Conservation (phyloP, 192 early-diverging fungal genomes). For the Podila clonocystis region DNA sequence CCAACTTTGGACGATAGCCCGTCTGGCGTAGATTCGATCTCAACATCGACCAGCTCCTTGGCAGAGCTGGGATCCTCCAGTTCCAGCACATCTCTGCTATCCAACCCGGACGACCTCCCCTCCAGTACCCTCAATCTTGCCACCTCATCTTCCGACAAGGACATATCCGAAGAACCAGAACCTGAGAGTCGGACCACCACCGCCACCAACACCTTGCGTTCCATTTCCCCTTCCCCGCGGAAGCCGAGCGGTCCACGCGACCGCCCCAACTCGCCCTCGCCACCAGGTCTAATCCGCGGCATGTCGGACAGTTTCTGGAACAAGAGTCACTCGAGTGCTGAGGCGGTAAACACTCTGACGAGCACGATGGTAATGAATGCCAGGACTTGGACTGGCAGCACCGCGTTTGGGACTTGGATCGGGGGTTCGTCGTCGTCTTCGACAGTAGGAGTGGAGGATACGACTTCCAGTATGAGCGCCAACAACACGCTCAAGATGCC, state of each 20-base stretch:
- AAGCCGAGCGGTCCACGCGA: too few species aligned
- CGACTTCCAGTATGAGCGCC: too few species aligned
- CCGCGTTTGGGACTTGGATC: constrained; percentile 38
- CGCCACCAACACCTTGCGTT: too few species aligned
- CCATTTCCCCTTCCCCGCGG: too few species aligned
- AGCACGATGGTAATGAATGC: constrained; percentile 20
- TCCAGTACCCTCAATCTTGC: background rate
- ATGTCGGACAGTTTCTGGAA: constrained; percentile 44
- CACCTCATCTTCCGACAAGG: too few species aligned
- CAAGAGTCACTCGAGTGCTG: constrained; percentile 1
- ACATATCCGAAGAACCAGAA: too few species aligned
- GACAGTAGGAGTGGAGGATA: too few species aligned
- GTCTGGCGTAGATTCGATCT: background rate
- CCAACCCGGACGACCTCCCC: background rate
- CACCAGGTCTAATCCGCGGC: constrained; percentile 24
- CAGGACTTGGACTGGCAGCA: constrained; percentile 30
- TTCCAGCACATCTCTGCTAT: too few species aligned
- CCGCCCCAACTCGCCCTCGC: too few species aligned
- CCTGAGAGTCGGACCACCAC: too few species aligned
- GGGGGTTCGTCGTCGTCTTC: background rate
- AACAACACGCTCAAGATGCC: too few species aligned
- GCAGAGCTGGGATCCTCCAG: too few species aligned
- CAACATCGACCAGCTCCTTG: background rate
- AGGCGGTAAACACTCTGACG: constrained; percentile 18
- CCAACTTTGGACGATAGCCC: background rate